Conservation (phyloP, 805 yeast species). For the Hanseniaspora singularis region DNA sequence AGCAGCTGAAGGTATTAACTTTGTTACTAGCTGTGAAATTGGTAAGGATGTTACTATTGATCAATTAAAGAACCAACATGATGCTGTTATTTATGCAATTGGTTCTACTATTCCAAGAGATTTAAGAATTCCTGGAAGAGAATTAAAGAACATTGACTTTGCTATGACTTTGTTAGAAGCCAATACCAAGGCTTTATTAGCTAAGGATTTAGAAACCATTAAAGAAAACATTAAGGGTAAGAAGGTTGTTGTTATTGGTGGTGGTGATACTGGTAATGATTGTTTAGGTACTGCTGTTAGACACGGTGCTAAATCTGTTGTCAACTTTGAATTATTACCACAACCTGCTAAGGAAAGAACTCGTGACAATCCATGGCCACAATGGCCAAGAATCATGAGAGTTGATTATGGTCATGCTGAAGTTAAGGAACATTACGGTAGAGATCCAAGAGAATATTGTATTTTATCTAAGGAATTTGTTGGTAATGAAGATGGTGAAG, state of each 20-base stretch:
- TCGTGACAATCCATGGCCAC: constrained; percentile 98
- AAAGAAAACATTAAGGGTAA: constrained; percentile 65
- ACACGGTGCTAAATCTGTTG: constrained; percentile 91
- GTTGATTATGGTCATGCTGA: constrained; percentile 97
- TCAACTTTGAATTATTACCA: constrained; percentile 88
- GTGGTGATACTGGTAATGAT: constrained; percentile 99
- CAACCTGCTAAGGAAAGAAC: constrained; percentile 78
- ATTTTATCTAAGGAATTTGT: constrained; percentile 90
- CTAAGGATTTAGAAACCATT: constrained; percentile 66
- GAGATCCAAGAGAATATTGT: constrained; percentile 94
- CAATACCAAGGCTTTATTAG: constrained; percentile 83
- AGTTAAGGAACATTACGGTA: constrained; percentile 87
- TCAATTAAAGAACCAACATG: constrained; percentile 50
- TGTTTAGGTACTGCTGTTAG: constrained; percentile 95
- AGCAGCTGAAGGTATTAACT: constrained; percentile 79
- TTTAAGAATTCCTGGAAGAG: constrained; percentile 87
- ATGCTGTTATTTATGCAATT: constrained; percentile 82
- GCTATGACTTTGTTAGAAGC: constrained; percentile 86
- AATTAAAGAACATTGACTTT: constrained; percentile 74
- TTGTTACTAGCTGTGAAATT: constrained; percentile 63
- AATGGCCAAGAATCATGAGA: constrained; percentile 96
- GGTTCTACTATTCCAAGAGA: constrained; percentile 97
- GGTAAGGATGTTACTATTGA: constrained; percentile 73
- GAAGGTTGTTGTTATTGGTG: constrained; percentile 92
- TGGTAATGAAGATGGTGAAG: constrained; percentile 90